phyloP scores from a whole-genome alignment of 805 yeast genomes.

The Teunomyces lycoperdinae region DNA sequence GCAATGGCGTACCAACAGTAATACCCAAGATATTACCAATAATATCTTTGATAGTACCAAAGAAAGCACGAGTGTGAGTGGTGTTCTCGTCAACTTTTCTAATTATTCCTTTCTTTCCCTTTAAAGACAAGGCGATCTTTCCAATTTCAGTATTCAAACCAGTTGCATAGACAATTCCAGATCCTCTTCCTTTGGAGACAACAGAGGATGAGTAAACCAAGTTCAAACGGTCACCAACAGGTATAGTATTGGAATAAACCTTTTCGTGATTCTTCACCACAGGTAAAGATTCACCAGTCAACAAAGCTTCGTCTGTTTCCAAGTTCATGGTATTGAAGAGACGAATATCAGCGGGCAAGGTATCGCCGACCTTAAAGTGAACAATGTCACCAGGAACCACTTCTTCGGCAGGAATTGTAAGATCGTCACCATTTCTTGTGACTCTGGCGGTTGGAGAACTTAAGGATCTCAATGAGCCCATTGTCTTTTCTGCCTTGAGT shows the following conservation, averaged over 20 bases:
- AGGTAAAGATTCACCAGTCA: constrained; percentile 66
- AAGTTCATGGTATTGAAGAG: constrained; percentile 57
- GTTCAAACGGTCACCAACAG: constrained; percentile 73
- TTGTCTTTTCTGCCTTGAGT: constrained; percentile 71
- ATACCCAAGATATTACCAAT: constrained; percentile 72
- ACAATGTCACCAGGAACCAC: constrained; percentile 77
- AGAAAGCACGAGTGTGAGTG: constrained; percentile 45
- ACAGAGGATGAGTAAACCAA: constrained; percentile 69
- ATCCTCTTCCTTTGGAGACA: constrained; percentile 73
- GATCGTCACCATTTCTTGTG: constrained; percentile 56
- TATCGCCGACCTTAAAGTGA: constrained; percentile 64
- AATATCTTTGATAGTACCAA: constrained; percentile 50
- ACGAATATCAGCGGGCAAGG: constrained; percentile 72
- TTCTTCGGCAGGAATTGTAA: constrained; percentile 56
- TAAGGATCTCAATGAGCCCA: constrained; percentile 66
- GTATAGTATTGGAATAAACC: constrained; percentile 40
- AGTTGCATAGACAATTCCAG: constrained; percentile 65
- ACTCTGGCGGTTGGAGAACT: constrained; percentile 72
- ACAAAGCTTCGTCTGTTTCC: constrained; percentile 67
- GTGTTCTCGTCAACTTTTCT: constrained; percentile 42
- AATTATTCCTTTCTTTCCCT: constrained; percentile 38
- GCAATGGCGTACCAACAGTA: constrained; percentile 78
- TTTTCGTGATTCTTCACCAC: constrained; percentile 51
- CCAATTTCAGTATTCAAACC: constrained; percentile 76
- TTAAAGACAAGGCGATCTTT: constrained; percentile 60